phyloP scores from a whole-genome alignment of 2,329 filamentous ascomycete species.

The Aspergillus cejpii region DNA sequence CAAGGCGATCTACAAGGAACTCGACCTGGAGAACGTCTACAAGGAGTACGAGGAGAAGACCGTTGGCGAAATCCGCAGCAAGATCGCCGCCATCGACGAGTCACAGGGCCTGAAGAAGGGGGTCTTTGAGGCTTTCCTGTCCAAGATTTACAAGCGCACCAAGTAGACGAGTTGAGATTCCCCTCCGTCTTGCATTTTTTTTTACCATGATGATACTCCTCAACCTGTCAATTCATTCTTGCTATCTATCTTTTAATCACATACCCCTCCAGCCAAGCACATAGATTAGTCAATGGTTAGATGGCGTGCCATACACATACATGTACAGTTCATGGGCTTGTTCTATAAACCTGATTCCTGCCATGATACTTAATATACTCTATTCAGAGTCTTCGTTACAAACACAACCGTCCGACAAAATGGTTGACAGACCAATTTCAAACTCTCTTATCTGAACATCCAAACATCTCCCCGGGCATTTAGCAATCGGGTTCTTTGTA shows the following conservation, averaged over 20 bases:
- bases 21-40: conserved; percentile 77
- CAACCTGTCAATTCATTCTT: background rate
- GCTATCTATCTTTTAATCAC: background rate
- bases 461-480: too few species aligned
- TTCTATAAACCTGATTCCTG: background rate
- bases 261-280: background rate
- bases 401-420: too few species aligned
- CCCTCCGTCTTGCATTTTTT: background rate
- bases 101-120: conserved; percentile 80
- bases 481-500: too few species aligned
- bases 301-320: background rate
- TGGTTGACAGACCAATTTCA: too few species aligned
- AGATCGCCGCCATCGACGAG: conserved; percentile 79
- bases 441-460: too few species aligned
- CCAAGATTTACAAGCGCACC: conserved; percentile 97
- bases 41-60: conserved; percentile 82
- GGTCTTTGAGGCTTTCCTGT: conserved; percentile 81
- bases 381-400: background rate
- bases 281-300: background rate
- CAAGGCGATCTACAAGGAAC: conserved; percentile 81
- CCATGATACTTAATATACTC: background rate
- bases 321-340: background rate
- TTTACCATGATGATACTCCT: background rate
- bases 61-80: conserved; percentile 66
- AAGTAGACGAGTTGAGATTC: conserved; percentile 54